Conservation (phyloP, 1,284 basidiomycete genomes). For the Fistulinella staudtii region DNA sequence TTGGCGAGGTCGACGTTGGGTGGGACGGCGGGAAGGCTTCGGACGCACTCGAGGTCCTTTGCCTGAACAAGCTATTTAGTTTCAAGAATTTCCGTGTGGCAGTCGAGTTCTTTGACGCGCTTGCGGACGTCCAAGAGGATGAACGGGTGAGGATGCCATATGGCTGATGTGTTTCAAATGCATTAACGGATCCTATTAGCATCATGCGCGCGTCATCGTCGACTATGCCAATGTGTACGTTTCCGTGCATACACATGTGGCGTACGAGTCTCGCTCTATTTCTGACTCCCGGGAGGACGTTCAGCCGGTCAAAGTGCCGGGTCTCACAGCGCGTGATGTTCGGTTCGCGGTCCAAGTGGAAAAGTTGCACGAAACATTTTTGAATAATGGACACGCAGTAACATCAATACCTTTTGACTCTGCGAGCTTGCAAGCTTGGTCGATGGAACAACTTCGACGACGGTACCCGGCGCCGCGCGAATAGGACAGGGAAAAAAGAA, state of each 20-base stretch:
- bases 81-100: slow-evolving; percentile 24
- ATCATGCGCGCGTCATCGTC: slow-evolving; percentile 28
- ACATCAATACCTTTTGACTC: slow-evolving; percentile 18
- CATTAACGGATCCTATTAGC: slow-evolving; percentile 15
- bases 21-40: no score
- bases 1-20: slow-evolving; percentile 4
- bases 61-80: slow-evolving; percentile 26
- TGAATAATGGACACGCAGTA: slow-evolving; percentile 21
- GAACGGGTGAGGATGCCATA: slow-evolving; percentile 30
- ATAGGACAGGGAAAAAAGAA: neutral
- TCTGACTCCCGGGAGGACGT: slow-evolving; percentile 9
- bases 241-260: slow-evolving; percentile 36
- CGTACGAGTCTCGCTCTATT: slow-evolving; percentile 16
- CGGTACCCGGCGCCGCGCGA: slow-evolving; percentile 16
- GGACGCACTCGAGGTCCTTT: slow-evolving; percentile 12
- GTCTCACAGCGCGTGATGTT: slow-evolving; percentile 52
- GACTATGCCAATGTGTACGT: slow-evolving; percentile 30
- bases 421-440: slow-evolving; percentile 18
- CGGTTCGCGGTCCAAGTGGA: slow-evolving; percentile 41
- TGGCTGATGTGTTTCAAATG: neutral
- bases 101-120: slow-evolving; percentile 28
- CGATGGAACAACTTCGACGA: slow-evolving; percentile 23
- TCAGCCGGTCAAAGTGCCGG: slow-evolving; percentile 28
- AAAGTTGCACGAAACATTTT: slow-evolving; percentile 22
- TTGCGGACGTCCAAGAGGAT: slow-evolving; percentile 25